A percentile compares a stretch with the other conserved stretches of the same genome.
phyloP scores from a whole-genome alignment of 306 rosid species.

The Vigna radiata region DNA sequence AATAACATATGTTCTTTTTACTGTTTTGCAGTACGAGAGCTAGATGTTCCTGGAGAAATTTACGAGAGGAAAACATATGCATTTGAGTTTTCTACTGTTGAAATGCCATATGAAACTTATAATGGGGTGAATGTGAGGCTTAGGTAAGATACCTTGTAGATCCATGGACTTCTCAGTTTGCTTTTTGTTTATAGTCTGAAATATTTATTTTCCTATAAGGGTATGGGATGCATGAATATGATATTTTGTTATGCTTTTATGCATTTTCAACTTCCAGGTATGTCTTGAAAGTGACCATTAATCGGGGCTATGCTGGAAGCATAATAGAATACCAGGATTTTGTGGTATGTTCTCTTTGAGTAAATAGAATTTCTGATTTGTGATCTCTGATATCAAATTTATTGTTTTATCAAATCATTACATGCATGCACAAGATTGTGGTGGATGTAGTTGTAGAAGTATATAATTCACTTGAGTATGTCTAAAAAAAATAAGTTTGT shows the following conservation, averaged over 20 bases:
- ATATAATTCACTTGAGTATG: neutral
- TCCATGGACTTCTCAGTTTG: conserved; percentile 5
- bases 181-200: conserved; percentile 33
- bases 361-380: conserved; percentile 27
- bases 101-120: conserved; percentile 98
- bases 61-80: conserved; percentile 93
- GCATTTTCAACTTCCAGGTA: conserved; percentile 65
- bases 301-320: conserved; percentile 95
- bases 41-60: conserved; percentile 97
- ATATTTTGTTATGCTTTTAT: conserved; percentile 30
- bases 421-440: conserved; percentile 11
- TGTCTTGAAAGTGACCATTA: conserved; percentile 92
- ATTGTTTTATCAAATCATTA: conserved; percentile 30
- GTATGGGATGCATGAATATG: conserved; percentile 19
- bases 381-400: conserved; percentile 18
- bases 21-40: conserved; percentile 79
- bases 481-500: neutral
- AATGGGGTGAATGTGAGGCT: conserved; percentile 97
- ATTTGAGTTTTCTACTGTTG: conserved; percentile 96
- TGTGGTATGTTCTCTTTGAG: conserved; percentile 61
- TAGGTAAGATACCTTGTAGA: conserved; percentile 65
- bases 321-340: conserved; percentile 94
- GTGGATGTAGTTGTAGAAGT: conserved; percentile 22
- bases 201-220: conserved; percentile 10
- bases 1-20: conserved; percentile 20